phyloP scores from a whole-genome alignment of 2,329 filamentous ascomycete genomes.

The Ceratocystis smalleyi region DNA sequence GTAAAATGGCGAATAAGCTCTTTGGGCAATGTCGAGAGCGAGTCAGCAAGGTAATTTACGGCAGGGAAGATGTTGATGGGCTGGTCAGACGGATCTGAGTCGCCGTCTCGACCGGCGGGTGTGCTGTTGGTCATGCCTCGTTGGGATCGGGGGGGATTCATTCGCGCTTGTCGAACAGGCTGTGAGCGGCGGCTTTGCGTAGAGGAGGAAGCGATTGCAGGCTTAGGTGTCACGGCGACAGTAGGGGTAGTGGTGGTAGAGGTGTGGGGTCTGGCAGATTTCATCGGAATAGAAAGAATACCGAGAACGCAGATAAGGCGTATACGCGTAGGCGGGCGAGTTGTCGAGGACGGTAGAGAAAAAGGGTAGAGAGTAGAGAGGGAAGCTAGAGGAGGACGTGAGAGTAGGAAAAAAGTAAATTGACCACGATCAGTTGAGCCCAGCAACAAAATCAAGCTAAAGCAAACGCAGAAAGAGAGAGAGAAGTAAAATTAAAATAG shows the following conservation, averaged over 20 bases:
- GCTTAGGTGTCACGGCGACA: conserved; percentile 21
- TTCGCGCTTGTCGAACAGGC: conserved; percentile 49
- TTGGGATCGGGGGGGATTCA: conserved; percentile 39
- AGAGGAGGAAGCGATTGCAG: background rate
- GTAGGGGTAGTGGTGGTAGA: conserved; percentile 23
- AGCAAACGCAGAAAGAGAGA: background rate
- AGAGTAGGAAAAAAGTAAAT: no score
- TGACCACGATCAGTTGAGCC: no score
- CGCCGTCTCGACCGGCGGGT: conserved; percentile 30
- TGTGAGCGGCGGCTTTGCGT: conserved; percentile 43
- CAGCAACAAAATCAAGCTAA: background rate
- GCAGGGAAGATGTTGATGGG: conserved; percentile 52
- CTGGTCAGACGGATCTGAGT: conserved; percentile 32
- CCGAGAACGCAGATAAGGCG: background rate
- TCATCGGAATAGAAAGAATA: conserved; percentile 30
- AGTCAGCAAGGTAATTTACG: conserved; percentile 69
- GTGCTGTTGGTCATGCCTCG: conserved; percentile 24
- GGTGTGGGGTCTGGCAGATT: conserved; percentile 36
- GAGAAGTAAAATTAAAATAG: background rate
- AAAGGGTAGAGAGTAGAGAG: background rate
- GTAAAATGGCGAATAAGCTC: conserved; percentile 94
- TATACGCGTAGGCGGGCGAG: background rate
- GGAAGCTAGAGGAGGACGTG: background rate
- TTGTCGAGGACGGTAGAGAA: background rate
- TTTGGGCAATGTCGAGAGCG: conserved; percentile 79